These are phyloP conservation scores for Calonectria pauciramosa DNA, from an alignment of 2,329 filamentous ascomycete species.

Conservation along the genomic window DNA sequence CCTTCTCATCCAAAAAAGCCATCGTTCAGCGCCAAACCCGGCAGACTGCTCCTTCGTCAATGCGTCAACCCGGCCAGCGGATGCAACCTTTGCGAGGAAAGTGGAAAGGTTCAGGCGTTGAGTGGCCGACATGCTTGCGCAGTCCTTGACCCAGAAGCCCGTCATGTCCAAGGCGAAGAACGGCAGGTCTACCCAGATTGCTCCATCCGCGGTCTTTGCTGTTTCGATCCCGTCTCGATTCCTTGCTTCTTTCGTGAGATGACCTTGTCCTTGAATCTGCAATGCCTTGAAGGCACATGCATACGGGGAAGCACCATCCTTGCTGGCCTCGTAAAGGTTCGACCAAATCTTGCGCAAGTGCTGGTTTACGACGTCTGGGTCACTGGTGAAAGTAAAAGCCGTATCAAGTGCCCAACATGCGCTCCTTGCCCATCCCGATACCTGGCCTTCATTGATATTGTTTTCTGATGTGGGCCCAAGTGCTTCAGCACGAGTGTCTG, in stretches of 20 bases:
- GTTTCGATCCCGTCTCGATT: neutral
- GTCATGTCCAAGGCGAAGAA: too few species aligned
- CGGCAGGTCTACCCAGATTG: neutral
- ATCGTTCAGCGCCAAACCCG: too few species aligned
- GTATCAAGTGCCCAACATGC: neutral
- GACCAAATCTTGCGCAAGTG: neutral
- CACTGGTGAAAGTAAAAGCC: neutral
- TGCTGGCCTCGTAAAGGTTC: neutral
- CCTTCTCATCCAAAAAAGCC: too few species aligned
- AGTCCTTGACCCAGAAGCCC: too few species aligned
- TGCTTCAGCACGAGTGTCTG: too few species aligned
- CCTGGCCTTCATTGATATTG: too few species aligned
- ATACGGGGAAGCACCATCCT: neutral
- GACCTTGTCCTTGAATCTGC: neutral
- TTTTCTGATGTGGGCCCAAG: too few species aligned
- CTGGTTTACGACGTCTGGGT: neutral
- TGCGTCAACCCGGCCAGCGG: too few species aligned
- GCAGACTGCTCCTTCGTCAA: too few species aligned
- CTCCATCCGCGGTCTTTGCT: neutral
- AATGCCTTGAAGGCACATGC: neutral
- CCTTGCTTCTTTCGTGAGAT: neutral
- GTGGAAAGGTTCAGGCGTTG: too few species aligned
- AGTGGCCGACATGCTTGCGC: too few species aligned
- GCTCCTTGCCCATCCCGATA: neutral
- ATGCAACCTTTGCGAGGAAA: too few species aligned